Conservation (phyloP, 768 basidiomycete genomes). For the Psilocybe azurescens region DNA sequence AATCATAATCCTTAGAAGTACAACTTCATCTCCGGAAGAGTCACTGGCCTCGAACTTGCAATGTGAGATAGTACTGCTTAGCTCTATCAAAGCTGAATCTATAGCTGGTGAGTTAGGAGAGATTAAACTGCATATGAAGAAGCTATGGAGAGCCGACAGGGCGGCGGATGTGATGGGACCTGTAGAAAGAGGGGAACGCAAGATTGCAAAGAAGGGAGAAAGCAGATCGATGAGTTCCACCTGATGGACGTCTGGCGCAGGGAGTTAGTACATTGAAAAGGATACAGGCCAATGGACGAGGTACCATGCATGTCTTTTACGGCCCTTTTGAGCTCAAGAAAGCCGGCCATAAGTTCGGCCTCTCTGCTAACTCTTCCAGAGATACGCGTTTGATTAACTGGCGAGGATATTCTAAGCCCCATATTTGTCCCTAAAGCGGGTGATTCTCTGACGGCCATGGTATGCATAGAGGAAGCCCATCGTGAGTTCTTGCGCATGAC, state of each 20-base stretch:
- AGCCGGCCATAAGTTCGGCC: conserved; percentile 87
- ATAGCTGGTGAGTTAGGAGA: conserved; percentile 58
- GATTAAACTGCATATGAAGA: conserved; percentile 84
- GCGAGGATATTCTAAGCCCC: conserved; percentile 69
- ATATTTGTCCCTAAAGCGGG: conserved; percentile 75
- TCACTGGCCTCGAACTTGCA: conserved; percentile 99
- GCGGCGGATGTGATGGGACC: conserved; percentile 98
- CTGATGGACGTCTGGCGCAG: conserved; percentile 56
- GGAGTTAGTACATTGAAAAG: not conserved
- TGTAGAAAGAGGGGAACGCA: conserved; percentile 92
- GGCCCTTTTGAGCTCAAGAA: conserved; percentile 81
- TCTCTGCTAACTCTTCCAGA: conserved; percentile 66
- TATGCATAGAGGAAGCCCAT: conserved; percentile 83
- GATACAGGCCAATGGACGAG: conserved; percentile 23
- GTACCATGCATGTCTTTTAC: conserved; percentile 73
- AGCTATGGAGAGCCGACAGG: conserved; percentile 84
- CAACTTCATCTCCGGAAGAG: conserved; percentile 97
- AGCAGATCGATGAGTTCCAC: conserved; percentile 70
- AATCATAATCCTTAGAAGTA: conserved; percentile 88
- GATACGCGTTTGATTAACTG: conserved; percentile 45
- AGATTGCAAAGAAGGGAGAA: conserved; percentile 89
- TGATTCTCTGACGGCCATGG: conserved; percentile 65
- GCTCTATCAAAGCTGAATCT: conserved; percentile 73
- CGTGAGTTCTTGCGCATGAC: conserved; percentile 98
- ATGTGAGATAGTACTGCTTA: conserved; percentile 90